Evolutionary conservation across 306 rosid genomes (phyloP).

Genomic region (Rosa chinensis): DNA sequence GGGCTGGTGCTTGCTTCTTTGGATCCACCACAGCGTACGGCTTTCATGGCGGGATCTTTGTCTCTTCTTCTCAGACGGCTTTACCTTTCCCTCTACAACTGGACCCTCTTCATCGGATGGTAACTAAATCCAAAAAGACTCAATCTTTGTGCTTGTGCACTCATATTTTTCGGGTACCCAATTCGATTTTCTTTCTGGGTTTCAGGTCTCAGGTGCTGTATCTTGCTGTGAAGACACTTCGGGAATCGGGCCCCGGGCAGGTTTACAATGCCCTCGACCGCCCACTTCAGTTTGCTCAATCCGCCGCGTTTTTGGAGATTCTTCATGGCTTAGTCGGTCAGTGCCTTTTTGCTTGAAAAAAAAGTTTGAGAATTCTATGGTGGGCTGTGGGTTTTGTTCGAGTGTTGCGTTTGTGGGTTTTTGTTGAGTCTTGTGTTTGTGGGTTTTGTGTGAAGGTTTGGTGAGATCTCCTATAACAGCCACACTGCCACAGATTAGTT

Average conservation of each 20-base stretch:
- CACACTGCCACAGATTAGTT: constrained; percentile 78
- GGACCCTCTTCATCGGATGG: constrained; percentile 83
- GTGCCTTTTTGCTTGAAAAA: constrained; percentile 27
- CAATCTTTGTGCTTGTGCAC: not conserved
- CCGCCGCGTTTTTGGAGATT: constrained; percentile 85
- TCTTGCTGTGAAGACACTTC: constrained; percentile 51
- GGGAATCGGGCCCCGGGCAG: constrained; percentile 56
- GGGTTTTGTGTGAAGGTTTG: constrained; percentile 45
- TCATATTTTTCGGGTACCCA: not conserved
- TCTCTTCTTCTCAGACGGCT: constrained; percentile 47
- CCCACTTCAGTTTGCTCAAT: constrained; percentile 68
- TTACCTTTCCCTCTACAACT: constrained; percentile 73
- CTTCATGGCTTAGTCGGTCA: constrained; percentile 86
- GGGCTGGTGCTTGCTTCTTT: not conserved
- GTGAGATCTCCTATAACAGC: constrained; percentile 86
- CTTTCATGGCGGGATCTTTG: constrained; percentile 51
- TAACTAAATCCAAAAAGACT: not conserved
- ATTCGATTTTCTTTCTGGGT: not conserved
- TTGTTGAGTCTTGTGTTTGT: not conserved
- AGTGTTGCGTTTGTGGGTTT: constrained; percentile 6
- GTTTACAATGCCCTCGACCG: constrained; percentile 76
- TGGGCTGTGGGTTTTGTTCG: not conserved
- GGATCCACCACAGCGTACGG: not conserved
- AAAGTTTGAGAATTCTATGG: not conserved
- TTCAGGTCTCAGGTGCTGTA: constrained; percentile 69